phyloP scores from a whole-genome alignment of 2,329 filamentous ascomycete species.

The Pseudogymnoascus sp. region DNA sequence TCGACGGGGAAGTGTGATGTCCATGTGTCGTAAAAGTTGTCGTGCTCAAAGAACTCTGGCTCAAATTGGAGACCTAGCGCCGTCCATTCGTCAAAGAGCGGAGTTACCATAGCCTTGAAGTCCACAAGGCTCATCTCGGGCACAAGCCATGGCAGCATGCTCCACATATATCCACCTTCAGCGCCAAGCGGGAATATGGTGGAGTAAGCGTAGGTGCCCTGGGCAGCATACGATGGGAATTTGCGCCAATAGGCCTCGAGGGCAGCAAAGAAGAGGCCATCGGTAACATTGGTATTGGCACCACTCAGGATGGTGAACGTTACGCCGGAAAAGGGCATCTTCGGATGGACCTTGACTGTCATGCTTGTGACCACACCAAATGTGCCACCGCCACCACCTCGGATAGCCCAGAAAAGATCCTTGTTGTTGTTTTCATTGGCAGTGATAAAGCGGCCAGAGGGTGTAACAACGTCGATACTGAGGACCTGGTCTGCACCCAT shows the following conservation, averaged over 20 bases:
- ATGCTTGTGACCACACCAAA: conserved; percentile 50
- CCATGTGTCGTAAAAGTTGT: conserved; percentile 24
- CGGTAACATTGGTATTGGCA: conserved; percentile 29
- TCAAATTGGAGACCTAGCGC: conserved; percentile 20
- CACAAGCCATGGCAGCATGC: conserved; percentile 18
- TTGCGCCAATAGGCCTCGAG: conserved; percentile 39
- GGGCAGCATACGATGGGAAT: conserved; percentile 14
- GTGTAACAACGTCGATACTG: conserved; percentile 45
- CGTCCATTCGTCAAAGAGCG: conserved; percentile 28
- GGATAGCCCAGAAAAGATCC: conserved; percentile 55
- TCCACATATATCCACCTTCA: conserved; percentile 14
- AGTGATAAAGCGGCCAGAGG: conserved; percentile 37
- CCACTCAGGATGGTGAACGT: conserved; percentile 38
- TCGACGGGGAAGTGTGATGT: conserved; percentile 29
- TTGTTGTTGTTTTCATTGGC: conserved; percentile 41
- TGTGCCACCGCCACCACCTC: conserved; percentile 44
- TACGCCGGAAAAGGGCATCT: conserved; percentile 27
- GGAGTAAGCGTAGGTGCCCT: conserved; percentile 16
- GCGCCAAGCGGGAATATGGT: conserved; percentile 29
- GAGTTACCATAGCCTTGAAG: conserved; percentile 22
- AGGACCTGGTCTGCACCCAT: conserved; percentile 54
- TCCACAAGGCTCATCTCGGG: conserved; percentile 22
- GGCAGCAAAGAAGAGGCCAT: conserved; percentile 37
- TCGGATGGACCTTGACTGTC: conserved; percentile 43
- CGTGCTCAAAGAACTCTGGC: conserved; percentile 3